Percentiles rank a stretch among this genome's conserved stretches.
phyloP scores from a whole-genome alignment of 2,329 filamentous ascomycete genomes.

The Camptophora hylomeconis region DNA sequence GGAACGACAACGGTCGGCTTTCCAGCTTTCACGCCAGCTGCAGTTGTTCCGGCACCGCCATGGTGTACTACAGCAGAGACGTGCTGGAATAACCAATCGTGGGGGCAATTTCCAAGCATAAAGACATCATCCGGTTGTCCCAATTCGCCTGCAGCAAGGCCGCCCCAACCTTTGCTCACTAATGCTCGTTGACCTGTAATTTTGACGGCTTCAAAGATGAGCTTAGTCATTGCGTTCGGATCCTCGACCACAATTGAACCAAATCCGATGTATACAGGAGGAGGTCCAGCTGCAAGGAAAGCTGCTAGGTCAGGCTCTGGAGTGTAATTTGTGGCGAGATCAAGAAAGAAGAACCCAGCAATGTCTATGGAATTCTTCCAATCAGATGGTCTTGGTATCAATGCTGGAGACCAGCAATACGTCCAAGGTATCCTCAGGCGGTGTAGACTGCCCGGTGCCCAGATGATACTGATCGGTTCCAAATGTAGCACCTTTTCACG shows the following conservation, averaged over 20 bases:
- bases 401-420: conserved; percentile 78
- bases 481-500: conserved; percentile 61
- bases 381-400: conserved; percentile 68
- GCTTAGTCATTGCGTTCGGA: conserved; percentile 54
- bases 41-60: conserved; percentile 77
- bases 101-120: conserved; percentile 73
- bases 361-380: conserved; percentile 62
- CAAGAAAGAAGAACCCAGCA: conserved; percentile 65
- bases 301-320: conserved; percentile 51
- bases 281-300: conserved; percentile 55
- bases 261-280: conserved; percentile 72
- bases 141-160: conserved; percentile 58
- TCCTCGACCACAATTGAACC: conserved; percentile 73
- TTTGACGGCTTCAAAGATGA: conserved; percentile 59
- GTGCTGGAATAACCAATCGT: conserved; percentile 77
- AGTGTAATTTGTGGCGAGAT: conserved; percentile 51
- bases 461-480: conserved; percentile 65
- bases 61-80: conserved; percentile 79
- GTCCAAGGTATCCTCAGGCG: conserved; percentile 71
- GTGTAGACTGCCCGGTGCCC: conserved; percentile 67
- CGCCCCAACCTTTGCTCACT: conserved; percentile 81
- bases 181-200: conserved; percentile 60
- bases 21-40: conserved; percentile 69
- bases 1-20: conserved; percentile 72
- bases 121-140: conserved; percentile 63